These are phyloP conservation scores for Euphrasia arctica DNA, from an alignment of 305 asterid species.

Conservation along the genomic window DNA sequence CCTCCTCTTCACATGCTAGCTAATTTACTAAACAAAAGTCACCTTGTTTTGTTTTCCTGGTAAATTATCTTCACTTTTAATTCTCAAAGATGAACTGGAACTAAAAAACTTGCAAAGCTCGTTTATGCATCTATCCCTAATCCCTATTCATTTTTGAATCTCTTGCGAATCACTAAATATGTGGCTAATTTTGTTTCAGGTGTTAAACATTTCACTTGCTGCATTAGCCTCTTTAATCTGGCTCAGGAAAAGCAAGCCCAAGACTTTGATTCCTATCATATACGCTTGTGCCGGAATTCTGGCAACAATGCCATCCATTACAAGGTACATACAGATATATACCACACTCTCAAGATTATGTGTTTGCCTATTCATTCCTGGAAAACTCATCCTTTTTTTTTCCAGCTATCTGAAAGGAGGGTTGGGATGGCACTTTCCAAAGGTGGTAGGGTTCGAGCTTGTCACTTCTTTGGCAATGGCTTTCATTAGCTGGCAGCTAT, in stretches of 20 bases:
- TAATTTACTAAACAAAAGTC: too few relatives aligned
- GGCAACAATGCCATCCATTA: conserved; percentile 95
- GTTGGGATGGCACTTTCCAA: conserved; percentile 89
- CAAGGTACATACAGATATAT: conserved; percentile 44
- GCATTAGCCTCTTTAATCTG: conserved; percentile 92
- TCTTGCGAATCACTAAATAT: not conserved
- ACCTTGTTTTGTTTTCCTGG: not conserved
- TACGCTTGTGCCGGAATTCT: conserved; percentile 81
- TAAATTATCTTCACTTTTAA: not conserved
- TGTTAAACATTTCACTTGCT: conserved; percentile 83
- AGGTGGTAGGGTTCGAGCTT: conserved; percentile 90
- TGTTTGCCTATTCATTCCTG: not conserved
- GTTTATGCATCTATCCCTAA: not conserved
- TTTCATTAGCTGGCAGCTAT: conserved; percentile 94
- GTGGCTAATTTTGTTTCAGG: conserved; percentile 41
- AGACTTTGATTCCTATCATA: conserved; percentile 85
- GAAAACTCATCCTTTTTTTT: not conserved
- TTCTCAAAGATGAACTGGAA: not conserved
- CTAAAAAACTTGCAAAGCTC: not conserved
- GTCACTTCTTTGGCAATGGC: conserved; percentile 85
- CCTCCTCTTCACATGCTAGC: not conserved
- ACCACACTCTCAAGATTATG: not conserved
- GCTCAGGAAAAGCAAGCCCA: conserved; percentile 96
- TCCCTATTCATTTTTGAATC: not conserved
- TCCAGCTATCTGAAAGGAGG: conserved; percentile 79